Conservation (phyloP, 1,139 yeast species). For the Geotrichum australiense region DNA sequence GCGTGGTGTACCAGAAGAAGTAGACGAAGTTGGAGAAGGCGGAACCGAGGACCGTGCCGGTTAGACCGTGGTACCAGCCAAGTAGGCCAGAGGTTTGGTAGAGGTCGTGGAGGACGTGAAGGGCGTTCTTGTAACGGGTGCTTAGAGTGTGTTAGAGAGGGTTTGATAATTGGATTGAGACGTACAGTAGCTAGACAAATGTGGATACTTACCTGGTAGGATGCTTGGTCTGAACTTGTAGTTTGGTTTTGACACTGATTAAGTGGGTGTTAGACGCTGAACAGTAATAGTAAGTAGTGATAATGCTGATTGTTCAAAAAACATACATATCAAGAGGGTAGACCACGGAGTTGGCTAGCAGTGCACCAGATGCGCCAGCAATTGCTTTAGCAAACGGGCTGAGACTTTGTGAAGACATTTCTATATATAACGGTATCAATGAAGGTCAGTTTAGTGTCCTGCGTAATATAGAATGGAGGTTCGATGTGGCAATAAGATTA, state of each 20-base stretch:
- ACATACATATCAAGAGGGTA: constrained; percentile 54
- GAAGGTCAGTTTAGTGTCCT: too few relatives aligned
- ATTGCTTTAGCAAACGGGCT: constrained; percentile 63
- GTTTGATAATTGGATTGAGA: not conserved
- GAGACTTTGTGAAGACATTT: too few relatives aligned
- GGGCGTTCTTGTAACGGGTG: constrained; percentile 29
- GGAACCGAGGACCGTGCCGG: constrained; percentile 62
- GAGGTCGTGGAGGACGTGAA: constrained; percentile 58
- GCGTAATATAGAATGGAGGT: too few relatives aligned
- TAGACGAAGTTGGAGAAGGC: constrained; percentile 78
- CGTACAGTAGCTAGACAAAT: not conserved
- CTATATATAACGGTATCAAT: too few relatives aligned
- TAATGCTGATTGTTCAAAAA: not conserved
- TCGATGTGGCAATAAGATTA: too few relatives aligned
- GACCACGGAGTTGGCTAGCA: constrained; percentile 58
- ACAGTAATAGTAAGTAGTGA: not conserved
- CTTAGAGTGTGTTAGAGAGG: constrained; percentile 24
- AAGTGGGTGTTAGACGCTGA: not conserved
- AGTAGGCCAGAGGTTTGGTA: constrained; percentile 50
- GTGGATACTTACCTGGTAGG: constrained; percentile 9
- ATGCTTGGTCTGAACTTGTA: constrained; percentile 3
- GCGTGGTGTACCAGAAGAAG: constrained; percentile 60
- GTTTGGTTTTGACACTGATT: constrained; percentile 1
- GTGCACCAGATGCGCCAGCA: constrained; percentile 79
- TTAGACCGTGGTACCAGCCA: constrained; percentile 71